Evolutionary conservation across 1,284 basidiomycete species (phyloP).

Genomic region (Leccinum subspadiceum): DNA sequence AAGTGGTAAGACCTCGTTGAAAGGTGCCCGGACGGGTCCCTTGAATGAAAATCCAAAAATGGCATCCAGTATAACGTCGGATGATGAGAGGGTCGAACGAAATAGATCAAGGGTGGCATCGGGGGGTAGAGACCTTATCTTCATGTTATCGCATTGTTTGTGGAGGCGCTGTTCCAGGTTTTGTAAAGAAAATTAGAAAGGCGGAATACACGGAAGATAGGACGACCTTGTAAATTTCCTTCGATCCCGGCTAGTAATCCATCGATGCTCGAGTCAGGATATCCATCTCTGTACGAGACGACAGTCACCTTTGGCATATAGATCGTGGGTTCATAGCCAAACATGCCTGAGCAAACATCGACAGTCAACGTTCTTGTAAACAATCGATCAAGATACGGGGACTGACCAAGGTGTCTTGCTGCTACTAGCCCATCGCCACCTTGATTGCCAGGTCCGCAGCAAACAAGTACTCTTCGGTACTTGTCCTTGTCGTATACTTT

Average conservation of each 20-base stretch:
- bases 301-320: constrained; percentile 85
- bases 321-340: constrained; percentile 81
- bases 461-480: constrained; percentile 80
- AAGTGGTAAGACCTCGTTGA: constrained; percentile 71
- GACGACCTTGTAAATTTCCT: constrained; percentile 80
- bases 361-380: background rate
- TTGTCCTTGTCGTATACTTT: constrained; percentile 69
- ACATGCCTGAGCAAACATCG: constrained; percentile 60
- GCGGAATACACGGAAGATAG: background rate
- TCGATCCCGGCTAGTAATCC: constrained; percentile 67
- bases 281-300: background rate
- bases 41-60: constrained; percentile 99
- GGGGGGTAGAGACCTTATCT: constrained; percentile 65
- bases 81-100: constrained; percentile 50
- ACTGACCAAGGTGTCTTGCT: constrained; percentile 84
- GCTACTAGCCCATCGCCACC: constrained; percentile 98
- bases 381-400: constrained; percentile 1
- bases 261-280: constrained; percentile 2
- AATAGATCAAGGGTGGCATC: constrained; percentile 52
- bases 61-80: constrained; percentile 90
- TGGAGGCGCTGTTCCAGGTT: constrained; percentile 60
- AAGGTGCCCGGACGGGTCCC: constrained; percentile 84
- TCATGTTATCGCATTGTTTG: constrained; percentile 86
- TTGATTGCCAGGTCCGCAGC: constrained; percentile 96
- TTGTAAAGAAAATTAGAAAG: background rate